phyloP scores from a whole-genome alignment of 2,329 filamentous ascomycete genomes.

The Scytalidium sp. region DNA sequence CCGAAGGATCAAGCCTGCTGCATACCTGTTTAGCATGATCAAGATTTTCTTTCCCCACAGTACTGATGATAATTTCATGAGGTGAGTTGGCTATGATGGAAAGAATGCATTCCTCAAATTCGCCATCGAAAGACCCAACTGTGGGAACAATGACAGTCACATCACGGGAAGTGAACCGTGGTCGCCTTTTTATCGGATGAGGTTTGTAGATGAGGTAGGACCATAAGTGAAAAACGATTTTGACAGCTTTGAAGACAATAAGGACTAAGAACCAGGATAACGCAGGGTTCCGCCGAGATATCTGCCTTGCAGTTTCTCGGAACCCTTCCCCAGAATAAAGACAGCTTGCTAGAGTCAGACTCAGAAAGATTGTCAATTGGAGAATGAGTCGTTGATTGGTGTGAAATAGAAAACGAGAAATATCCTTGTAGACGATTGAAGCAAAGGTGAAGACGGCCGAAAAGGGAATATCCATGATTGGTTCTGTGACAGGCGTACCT shows the following conservation, averaged over 20 bases:
- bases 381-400: too few relatives aligned
- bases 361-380: too few relatives aligned
- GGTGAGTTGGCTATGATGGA: slow-evolving; percentile 11
- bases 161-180: slow-evolving; percentile 9
- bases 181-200: background rate
- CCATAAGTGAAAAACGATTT: slow-evolving; percentile 14
- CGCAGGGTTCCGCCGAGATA: background rate
- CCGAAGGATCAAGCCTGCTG: background rate
- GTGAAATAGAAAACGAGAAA: too few relatives aligned
- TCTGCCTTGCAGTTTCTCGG: background rate
- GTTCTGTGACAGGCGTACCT: too few relatives aligned
- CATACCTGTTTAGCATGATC: background rate
- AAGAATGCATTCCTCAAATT: slow-evolving; percentile 9
- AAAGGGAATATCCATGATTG: too few relatives aligned
- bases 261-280: slow-evolving; percentile 7
- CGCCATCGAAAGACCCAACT: slow-evolving; percentile 12
- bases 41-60: slow-evolving; percentile 9
- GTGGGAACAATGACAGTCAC: slow-evolving; percentile 21
- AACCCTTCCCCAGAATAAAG: too few relatives aligned
- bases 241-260: slow-evolving; percentile 16
- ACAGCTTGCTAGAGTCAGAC: too few relatives aligned
- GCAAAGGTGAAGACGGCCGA: too few relatives aligned
- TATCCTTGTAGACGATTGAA: too few relatives aligned
- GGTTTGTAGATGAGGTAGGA: slow-evolving; percentile 10
- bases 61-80: slow-evolving; percentile 13